Conservation (phyloP, 2,329 filamentous ascomycete species). For the Fusarium oligoseptatum region DNA sequence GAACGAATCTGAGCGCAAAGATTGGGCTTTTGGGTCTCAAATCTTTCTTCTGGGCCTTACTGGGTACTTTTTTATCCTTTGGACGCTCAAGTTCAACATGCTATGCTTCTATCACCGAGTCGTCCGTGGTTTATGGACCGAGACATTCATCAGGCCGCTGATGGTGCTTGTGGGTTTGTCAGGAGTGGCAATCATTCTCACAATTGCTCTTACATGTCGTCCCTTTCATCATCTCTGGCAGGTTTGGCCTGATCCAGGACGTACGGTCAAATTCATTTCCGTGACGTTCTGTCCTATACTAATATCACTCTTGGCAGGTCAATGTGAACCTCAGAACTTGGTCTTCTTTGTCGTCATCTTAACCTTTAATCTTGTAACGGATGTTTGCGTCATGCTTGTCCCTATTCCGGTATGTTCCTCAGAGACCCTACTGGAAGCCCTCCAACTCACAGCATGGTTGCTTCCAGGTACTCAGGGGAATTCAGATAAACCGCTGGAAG, state of each 20-base stretch:
- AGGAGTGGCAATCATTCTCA: constrained; percentile 43
- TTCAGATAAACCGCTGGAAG: constrained; percentile 47
- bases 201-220: constrained; percentile 48
- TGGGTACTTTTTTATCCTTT: constrained; percentile 53
- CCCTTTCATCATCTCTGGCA: constrained; percentile 53
- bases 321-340: constrained; percentile 51
- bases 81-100: constrained; percentile 58
- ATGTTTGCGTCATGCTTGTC: constrained; percentile 52
- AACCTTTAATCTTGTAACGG: constrained; percentile 51
- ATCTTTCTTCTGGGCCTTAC: constrained; percentile 53
- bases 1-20: constrained; percentile 42
- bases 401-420: constrained; percentile 48
- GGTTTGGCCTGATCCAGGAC: constrained; percentile 53
- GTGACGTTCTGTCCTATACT: neutral
- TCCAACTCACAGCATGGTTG: fast-evolving
- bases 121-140: constrained; percentile 51
- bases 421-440: fast-evolving
- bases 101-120: constrained; percentile 55
- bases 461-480: constrained; percentile 43
- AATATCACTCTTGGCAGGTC: neutral
- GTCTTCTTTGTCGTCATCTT: constrained; percentile 51
- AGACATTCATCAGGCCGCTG: constrained; percentile 52
- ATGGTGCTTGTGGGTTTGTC: constrained; percentile 49
- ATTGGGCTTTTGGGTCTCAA: constrained; percentile 51
- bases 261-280: constrained; percentile 41